Percentiles rank a stretch among this genome's conserved stretches.
Conservation (phyloP, 371 early-diverging fungal species). For the Haplosporangium sp. region DNA sequence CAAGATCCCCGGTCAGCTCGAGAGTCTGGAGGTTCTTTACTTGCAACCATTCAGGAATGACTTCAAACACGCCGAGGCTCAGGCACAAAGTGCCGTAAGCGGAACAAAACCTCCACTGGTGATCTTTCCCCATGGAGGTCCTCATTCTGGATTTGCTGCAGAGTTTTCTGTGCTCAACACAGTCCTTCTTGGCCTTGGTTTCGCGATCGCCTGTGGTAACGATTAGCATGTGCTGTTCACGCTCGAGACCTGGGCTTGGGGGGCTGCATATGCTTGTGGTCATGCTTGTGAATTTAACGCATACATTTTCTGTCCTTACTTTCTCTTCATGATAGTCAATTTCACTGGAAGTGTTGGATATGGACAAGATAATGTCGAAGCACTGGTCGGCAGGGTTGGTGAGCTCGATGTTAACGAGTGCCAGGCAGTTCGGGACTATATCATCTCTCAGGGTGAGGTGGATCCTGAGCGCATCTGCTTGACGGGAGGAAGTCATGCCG, state of each 20-base stretch:
- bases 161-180: constrained; percentile 59
- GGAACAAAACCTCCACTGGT: constrained; percentile 60
- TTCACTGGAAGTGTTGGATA: constrained; percentile 81
- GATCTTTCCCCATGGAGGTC: constrained; percentile 78
- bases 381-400: constrained; percentile 74
- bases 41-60: constrained; percentile 28
- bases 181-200: constrained; percentile 66
- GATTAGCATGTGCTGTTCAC: too few species aligned
- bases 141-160: constrained; percentile 66
- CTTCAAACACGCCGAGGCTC: constrained; percentile 16
- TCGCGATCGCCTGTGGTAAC: constrained; percentile 59
- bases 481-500: constrained; percentile 81
- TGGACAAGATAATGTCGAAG: constrained; percentile 72
- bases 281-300: too few species aligned
- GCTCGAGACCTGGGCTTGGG: too few species aligned
- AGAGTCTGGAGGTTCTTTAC: constrained; percentile 31
- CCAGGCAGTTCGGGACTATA: constrained; percentile 55
- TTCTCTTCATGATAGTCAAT: too few species aligned
- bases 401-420: constrained; percentile 72
- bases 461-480: constrained; percentile 60
- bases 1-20: constrained; percentile 42
- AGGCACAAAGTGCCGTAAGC: constrained; percentile 37
- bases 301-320: too few species aligned
- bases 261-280: too few species aligned
- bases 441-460: constrained; percentile 39